Evolutionary conservation across 345 rosid genomes (phyloP).

Genomic region (Eucalyptus cloeziana): DNA sequence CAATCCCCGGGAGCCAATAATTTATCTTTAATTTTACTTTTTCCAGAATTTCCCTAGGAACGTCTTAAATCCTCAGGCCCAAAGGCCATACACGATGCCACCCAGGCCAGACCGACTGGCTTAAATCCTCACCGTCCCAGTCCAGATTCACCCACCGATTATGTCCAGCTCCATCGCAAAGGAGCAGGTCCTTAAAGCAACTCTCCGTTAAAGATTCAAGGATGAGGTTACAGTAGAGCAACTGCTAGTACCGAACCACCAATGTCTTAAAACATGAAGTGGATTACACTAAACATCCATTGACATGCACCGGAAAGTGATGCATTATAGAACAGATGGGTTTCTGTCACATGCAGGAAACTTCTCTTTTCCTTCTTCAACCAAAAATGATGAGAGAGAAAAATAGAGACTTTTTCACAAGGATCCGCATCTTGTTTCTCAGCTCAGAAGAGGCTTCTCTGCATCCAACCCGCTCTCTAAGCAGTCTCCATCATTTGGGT

Average conservation of each 20-base stretch:
- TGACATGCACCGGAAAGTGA: neutral
- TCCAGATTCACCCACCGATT: neutral
- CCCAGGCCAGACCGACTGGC: neutral
- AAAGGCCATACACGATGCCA: neutral
- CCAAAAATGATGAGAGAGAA: neutral
- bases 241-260: neutral
- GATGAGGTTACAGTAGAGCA: neutral
- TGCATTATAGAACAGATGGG: no score
- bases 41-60: neutral
- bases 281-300: neutral
- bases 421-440: neutral
- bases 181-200: neutral
- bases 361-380: neutral
- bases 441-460: conserved; percentile 66
- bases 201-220: neutral
- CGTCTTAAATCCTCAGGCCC: neutral
- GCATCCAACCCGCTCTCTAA: conserved; percentile 34
- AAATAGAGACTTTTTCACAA: neutral
- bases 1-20: accelerated
- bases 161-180: neutral
- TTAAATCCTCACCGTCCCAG: neutral
- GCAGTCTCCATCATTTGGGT: neutral
- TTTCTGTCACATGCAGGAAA: neutral
- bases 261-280: neutral
- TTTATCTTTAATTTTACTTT: neutral